A percentile compares a stretch with the other conserved stretches of the same genome.
phyloP scores from a whole-genome alignment of 164 flowering plant species.

The Stephania yunnanensis region DNA sequence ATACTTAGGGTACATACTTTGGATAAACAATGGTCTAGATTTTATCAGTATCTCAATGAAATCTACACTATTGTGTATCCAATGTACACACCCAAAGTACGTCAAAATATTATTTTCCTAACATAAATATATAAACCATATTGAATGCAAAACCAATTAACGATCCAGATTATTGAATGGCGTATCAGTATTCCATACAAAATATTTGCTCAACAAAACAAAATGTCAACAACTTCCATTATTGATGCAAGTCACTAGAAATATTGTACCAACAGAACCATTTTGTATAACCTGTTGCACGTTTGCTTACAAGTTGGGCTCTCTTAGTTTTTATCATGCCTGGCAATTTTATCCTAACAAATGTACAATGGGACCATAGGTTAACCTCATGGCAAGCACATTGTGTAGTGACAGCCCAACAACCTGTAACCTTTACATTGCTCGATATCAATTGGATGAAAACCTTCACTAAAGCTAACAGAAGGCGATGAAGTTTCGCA shows the following conservation, averaged over 20 bases:
- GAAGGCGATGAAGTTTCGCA: neutral
- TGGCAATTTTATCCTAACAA: constrained; percentile 20
- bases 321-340: constrained; percentile 17
- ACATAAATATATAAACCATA: neutral
- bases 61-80: too few species aligned
- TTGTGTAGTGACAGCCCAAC: constrained; percentile 6
- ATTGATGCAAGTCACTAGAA: constrained; percentile 17
- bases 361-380: constrained; percentile 28
- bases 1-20: neutral
- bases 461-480: neutral
- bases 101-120: too few species aligned
- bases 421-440: neutral
- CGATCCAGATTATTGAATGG: neutral
- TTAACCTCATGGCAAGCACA: constrained; percentile 14
- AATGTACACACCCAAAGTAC: neutral
- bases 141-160: neutral
- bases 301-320: constrained; percentile 7
- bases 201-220: neutral
- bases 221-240: constrained; percentile 12
- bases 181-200: neutral
- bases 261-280: constrained; percentile 24
- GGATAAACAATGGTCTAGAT: too few species aligned
- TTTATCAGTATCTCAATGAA: too few species aligned
- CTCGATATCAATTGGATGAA: neutral
- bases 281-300: constrained; percentile 15